These are phyloP conservation scores for Staphylotrichum longicolle DNA, from an alignment of 495 filamentous ascomycete species.

Conservation along the genomic window DNA sequence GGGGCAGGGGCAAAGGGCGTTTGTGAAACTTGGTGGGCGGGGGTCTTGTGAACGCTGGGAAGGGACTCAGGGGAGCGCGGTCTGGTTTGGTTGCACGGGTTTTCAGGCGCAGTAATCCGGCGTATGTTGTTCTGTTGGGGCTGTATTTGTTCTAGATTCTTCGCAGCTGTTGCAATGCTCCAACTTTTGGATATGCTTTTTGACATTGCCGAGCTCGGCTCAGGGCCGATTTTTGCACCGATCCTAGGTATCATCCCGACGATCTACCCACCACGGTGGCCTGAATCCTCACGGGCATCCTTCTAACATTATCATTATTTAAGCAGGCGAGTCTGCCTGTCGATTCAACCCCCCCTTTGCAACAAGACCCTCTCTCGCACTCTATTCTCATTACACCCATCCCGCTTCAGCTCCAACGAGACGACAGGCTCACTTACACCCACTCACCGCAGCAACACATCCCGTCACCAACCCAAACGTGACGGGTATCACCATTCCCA, in stretches of 20 bases:
- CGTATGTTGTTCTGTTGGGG: background rate
- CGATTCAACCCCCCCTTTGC: too few relatives aligned
- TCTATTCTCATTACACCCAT: too few relatives aligned
- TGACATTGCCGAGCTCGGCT: too few relatives aligned
- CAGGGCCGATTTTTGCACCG: too few relatives aligned
- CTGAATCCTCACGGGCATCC: too few relatives aligned
- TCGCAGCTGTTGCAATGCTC: constrained; percentile 4
- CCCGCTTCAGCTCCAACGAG: background rate
- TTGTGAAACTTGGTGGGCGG: background rate
- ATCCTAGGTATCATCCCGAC: too few relatives aligned
- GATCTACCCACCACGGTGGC: too few relatives aligned
- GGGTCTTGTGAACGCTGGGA: background rate
- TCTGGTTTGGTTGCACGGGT: background rate
- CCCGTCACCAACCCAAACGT: background rate
- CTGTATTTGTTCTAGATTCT: background rate
- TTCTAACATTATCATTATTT: too few relatives aligned
- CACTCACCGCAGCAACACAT: background rate
- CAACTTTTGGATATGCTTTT: background rate
- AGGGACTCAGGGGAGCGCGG: background rate
- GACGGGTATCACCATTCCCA: constrained; percentile 10
- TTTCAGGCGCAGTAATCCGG: background rate
- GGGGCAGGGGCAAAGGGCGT: constrained; percentile 6
- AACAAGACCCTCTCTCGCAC: too few relatives aligned
- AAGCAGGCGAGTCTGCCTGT: too few relatives aligned
- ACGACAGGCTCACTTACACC: background rate